phyloP scores from a whole-genome alignment of 2,329 filamentous ascomycete genomes.

The Pseudocercospora macadamiae region DNA sequence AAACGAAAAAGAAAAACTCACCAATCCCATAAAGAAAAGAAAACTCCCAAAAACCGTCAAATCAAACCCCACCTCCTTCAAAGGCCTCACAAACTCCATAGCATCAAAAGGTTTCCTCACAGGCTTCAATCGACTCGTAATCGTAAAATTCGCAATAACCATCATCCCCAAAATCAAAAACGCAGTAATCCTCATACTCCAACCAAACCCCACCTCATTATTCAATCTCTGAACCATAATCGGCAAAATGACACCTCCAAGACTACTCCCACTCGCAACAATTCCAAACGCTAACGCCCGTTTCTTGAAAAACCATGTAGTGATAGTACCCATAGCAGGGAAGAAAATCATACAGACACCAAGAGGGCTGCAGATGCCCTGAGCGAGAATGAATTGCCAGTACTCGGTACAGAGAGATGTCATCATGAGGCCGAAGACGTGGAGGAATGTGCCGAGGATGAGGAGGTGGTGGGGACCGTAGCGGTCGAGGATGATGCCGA shows the following conservation, averaged over 20 bases:
- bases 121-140: slow-evolving; percentile 49
- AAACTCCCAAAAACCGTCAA: slow-evolving; percentile 42
- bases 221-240: slow-evolving; percentile 64
- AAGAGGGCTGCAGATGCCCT: slow-evolving; percentile 57
- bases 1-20: background rate
- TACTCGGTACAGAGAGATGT: slow-evolving; percentile 58
- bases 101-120: slow-evolving; percentile 37
- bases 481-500: slow-evolving; percentile 65
- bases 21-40: slow-evolving; percentile 64
- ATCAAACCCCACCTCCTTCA: slow-evolving; percentile 39
- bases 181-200: slow-evolving; percentile 57
- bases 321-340: slow-evolving; percentile 23
- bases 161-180: background rate
- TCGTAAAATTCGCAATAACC: background rate
- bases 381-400: slow-evolving; percentile 59
- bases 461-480: slow-evolving; percentile 47
- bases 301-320: slow-evolving; percentile 50
- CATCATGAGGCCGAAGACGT: slow-evolving; percentile 69
- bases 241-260: slow-evolving; percentile 62
- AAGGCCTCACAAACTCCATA: slow-evolving; percentile 37
- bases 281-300: slow-evolving; percentile 54
- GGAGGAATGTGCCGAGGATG: slow-evolving; percentile 55
- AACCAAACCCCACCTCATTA: slow-evolving; percentile 55
- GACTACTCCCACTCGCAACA: slow-evolving; percentile 53
- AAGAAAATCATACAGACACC: slow-evolving; percentile 57